phyloP scores from a whole-genome alignment of 2,329 filamentous ascomycete genomes.

The Microascus cirrosus region DNA sequence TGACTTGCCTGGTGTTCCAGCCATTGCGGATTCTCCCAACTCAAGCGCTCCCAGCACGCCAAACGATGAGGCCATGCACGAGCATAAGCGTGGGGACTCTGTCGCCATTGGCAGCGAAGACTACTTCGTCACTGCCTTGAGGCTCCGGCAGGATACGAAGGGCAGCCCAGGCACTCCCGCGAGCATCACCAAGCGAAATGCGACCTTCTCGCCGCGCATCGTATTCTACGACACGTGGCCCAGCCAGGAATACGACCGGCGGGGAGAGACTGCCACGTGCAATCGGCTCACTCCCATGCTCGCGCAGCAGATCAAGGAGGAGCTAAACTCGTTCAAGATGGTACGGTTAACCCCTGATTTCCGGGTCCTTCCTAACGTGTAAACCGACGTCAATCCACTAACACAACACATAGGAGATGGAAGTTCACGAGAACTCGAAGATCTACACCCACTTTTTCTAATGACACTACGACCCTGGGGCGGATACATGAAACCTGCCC shows the following conservation, averaged over 20 bases:
- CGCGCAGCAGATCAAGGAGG: conserved; percentile 98
- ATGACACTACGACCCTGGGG: conserved; percentile 29
- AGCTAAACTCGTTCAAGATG: conserved; percentile 99
- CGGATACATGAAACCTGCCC: conserved; percentile 5
- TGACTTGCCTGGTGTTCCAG: conserved; percentile 47
- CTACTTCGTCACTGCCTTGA: conserved; percentile 73
- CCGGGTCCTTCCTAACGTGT: background rate
- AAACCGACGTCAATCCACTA: conserved; percentile 16
- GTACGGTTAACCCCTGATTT: conserved; percentile 7
- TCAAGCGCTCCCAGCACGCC: conserved; percentile 85
- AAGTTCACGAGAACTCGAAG: conserved; percentile 97
- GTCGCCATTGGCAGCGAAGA: conserved; percentile 73
- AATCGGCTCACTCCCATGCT: conserved; percentile 94
- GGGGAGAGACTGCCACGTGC: conserved; percentile 94
- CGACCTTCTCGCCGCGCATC: conserved; percentile 82
- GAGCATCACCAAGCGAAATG: conserved; percentile 48
- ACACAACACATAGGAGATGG: conserved; percentile 73
- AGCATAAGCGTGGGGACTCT: conserved; percentile 56
- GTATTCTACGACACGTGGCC: conserved; percentile 97
- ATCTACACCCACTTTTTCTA: conserved; percentile 99
- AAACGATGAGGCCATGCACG: conserved; percentile 55
- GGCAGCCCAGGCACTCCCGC: conserved; percentile 73
- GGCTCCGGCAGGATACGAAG: conserved; percentile 64
- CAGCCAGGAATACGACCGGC: conserved; percentile 86
- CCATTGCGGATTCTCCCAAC: conserved; percentile 64